phyloP scores from a whole-genome alignment of 2,329 filamentous ascomycete genomes.

The Nectriaceae sp. region DNA sequence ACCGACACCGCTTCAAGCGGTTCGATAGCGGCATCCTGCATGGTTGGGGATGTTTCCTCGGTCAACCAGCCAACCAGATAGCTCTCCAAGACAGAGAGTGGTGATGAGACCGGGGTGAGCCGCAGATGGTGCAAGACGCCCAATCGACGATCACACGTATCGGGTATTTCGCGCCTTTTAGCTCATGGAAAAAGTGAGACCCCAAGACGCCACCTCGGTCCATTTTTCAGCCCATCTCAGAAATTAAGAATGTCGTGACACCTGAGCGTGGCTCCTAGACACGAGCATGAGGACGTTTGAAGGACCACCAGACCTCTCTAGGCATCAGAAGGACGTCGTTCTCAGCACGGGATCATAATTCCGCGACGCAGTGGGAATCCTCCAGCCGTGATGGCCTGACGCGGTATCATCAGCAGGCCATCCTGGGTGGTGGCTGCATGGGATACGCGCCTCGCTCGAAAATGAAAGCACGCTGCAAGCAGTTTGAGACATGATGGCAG shows the following conservation, averaged over 20 bases:
- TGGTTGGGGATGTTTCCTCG: conserved; percentile 22
- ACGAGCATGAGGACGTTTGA: not conserved
- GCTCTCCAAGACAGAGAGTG: conserved; percentile 26
- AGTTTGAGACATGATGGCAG: conserved; percentile 15
- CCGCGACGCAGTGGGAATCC: not conserved
- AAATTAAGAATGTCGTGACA: conserved; percentile 4
- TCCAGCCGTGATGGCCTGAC: conserved; percentile 25
- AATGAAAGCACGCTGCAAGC: conserved; percentile 15
- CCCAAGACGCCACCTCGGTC: conserved; percentile 12
- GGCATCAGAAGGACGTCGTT: not conserved
- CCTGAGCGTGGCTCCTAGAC: not conserved
- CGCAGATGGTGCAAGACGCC: conserved; percentile 31
- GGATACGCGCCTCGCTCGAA: conserved; percentile 20
- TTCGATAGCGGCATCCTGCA: conserved; percentile 31
- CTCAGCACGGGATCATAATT: not conserved
- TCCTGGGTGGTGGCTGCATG: conserved; percentile 28
- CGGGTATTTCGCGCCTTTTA: conserved; percentile 28
- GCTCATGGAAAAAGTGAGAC: conserved; percentile 24
- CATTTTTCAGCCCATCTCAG: conserved; percentile 7
- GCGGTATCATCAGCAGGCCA: conserved; percentile 19
- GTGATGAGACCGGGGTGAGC: conserved; percentile 32
- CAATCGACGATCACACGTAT: conserved; percentile 30
- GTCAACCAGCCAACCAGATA: conserved; percentile 26
- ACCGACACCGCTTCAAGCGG: conserved; percentile 32
- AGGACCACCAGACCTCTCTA: not conserved